Evolutionary conservation across 805 yeast genomes (phyloP), one percentile per base, ranked within the genome.

Genomic region (Spathaspora boniae): DNA sequence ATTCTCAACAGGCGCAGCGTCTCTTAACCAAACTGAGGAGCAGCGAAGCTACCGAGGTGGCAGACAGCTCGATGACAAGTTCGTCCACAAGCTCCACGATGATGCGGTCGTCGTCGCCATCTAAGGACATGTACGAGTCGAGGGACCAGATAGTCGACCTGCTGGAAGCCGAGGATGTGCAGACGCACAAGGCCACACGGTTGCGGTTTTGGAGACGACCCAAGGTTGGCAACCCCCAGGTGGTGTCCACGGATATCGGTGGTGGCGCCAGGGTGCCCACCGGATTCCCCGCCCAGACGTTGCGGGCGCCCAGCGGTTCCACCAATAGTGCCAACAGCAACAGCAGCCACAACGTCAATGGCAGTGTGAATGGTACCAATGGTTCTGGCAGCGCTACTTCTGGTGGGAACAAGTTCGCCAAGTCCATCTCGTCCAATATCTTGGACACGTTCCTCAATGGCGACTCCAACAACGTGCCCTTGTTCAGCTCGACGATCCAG

Each of bases 401-500:
- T 15, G 45, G 43, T 19, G 52, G 45, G 34, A 46, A 45, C 15
- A 21, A 42, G 21, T 46, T 61, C 38, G 57, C 69, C 25, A 73
- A 70, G 45, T 65, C 78, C 3, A 56, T 72, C 34, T 72, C 79
- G 1, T 60, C 76, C 1, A 71, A 71, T 37, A 60, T 74, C 18
- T 46, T 74, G 32, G 72, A 64, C 36, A 43, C 63, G 11, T 49
- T 60, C 34, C 48, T 60, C 21, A 17, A 26, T 11, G 54, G 33
- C 22, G 37, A 31, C 26, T n/a, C 38, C 2, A 17, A 18, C 26
- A 34, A 35, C 23, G 33, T 28, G 29, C 57, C 66, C 15, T 54
- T 71, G 17, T 69, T 74, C 44, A 62, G 71, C 23, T 68, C 78
- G 7, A 70, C 87, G 1, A 68, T 91, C 35, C 82, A 79, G 40